Base-by-base conservation (phyloP, 2,329 filamentous ascomycete genomes). In the Ceratocystis cacaofunesta region DNA sequence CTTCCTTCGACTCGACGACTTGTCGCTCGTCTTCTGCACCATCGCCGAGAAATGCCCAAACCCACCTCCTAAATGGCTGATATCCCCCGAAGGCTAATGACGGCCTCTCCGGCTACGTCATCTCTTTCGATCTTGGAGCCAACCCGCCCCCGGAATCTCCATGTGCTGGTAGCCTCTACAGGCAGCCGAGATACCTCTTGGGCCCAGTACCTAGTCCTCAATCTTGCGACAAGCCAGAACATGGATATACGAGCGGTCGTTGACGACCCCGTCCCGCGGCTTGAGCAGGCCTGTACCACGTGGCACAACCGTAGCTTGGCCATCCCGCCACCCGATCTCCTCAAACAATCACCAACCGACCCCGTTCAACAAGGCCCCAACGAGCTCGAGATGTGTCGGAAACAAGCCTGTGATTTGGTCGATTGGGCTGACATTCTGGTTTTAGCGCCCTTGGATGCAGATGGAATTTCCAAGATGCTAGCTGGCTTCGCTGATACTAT, bases 351-450 rank as follows among this genome's bases (percentile, higher is more conserved):
- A 28, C 25, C 43, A 7, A 62, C 41, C 64, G 43, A 61, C 58
- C 64, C 46, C 22, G 30, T 36, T 15, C 36, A 15, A 10, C 63
- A 71, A 72, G 41, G 30, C 36, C 50, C 43, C 30, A 60, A n/a
- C 32, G 63, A 58, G 25, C 52, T 67, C 41, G 66, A 67, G 41
- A 32, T 60, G 19, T 65, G 50, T 46, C 64, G 64, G 36, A 65
- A 67, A 46, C 28, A 79, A 68, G 84, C 79, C 2, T 83, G 78
- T 69, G 86, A 90, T 69, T 76, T 95, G 68, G 89, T 90, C 69
- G 83, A 89, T 68, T 96, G 92, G 92, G 90, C 92, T 5, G 89
- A 96, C 74, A 77, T 96, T 69, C 80, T 96, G 67, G 85, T 96
- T 41, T 82, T 95, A 65, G 88, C 88, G 5, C 90, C 92, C 2